Evolutionary conservation across 2,329 filamentous ascomycete genomes (phyloP).

Genomic region (Mycosphaerella sp.): DNA sequence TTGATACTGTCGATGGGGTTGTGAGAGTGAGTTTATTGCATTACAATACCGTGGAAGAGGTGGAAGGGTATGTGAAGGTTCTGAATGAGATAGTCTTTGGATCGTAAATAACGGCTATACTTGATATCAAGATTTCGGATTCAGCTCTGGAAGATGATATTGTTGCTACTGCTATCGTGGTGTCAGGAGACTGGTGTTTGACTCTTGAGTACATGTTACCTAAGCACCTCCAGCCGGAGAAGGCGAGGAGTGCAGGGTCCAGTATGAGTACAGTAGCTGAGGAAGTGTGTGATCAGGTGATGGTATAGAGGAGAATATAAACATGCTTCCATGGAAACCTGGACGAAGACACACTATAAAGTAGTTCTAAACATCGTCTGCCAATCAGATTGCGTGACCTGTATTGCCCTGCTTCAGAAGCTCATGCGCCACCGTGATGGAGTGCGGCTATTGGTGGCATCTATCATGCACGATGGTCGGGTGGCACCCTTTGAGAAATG

Average conservation of each 20-base stretch:
- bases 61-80: conserved; percentile 47
- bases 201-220: too few relatives aligned
- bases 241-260: too few relatives aligned
- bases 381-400: conserved; percentile 10
- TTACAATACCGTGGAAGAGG: conserved; percentile 55
- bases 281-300: background rate
- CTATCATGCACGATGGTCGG: conserved; percentile 10
- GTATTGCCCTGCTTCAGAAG: background rate
- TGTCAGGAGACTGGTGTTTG: too few relatives aligned
- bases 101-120: too few relatives aligned
- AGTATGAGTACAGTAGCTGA: too few relatives aligned
- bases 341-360: conserved; percentile 2
- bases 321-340: background rate
- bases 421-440: conserved; percentile 3
- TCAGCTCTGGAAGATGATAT: too few relatives aligned
- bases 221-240: too few relatives aligned
- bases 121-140: too few relatives aligned
- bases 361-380: background rate
- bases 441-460: conserved; percentile 11
- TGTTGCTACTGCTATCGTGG: too few relatives aligned
- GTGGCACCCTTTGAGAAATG: conserved; percentile 9
- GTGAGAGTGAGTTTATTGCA: conserved; percentile 66
- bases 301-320: background rate
- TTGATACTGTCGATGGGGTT: conserved; percentile 55
- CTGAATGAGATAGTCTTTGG: conserved; percentile 43